phyloP scores from a whole-genome alignment of 805 yeast genomes.

The Alloascoidea hylecoeti region DNA sequence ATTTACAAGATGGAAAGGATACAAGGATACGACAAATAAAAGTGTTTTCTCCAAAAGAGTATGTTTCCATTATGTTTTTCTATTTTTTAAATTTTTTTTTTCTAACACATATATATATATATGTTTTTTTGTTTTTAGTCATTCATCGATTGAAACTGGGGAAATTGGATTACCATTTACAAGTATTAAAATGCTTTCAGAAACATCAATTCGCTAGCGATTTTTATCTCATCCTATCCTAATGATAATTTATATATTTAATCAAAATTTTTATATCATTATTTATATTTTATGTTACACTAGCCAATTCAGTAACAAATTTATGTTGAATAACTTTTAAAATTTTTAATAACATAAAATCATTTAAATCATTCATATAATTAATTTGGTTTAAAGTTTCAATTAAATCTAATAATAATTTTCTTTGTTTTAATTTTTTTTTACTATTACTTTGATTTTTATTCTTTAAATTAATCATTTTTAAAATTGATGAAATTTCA shows the following conservation, averaged over 20 bases:
- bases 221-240: neutral
- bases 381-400: neutral
- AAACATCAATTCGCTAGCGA: constrained; percentile 6
- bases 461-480: neutral
- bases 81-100: too few species aligned
- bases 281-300: too few species aligned
- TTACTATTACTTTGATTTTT: neutral
- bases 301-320: neutral
- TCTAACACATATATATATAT: too few species aligned
- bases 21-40: constrained; percentile 73
- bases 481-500: neutral
- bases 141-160: too few species aligned
- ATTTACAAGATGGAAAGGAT: constrained; percentile 94
- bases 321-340: neutral
- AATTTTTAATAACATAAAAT: neutral
- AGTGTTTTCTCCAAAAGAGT: constrained; percentile 30
- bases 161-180: constrained; percentile 14
- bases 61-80: neutral
- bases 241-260: too few species aligned
- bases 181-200: constrained; percentile 13
- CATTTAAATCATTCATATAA: neutral
- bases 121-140: too few species aligned
- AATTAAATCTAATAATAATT: neutral
- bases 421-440: neutral
- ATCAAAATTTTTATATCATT: too few species aligned